Conservation (phyloP, 352 stramenopile species). For the Pythium folliculosum region DNA sequence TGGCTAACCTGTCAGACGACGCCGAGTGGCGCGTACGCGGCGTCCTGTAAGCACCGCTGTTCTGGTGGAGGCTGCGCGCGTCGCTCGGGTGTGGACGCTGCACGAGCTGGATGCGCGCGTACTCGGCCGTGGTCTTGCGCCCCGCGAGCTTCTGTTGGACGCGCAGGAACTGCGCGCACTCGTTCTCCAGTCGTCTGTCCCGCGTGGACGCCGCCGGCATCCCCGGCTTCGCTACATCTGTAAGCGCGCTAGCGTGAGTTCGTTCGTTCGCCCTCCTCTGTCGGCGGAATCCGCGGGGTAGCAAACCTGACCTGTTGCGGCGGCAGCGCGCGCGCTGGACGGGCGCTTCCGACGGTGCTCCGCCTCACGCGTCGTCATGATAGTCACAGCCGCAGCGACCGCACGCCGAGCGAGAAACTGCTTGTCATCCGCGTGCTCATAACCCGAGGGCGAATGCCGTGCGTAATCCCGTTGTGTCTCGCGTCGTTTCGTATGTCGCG, state of each 20-base stretch:
- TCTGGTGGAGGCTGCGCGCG: constrained; percentile 47
- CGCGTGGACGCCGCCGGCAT: background rate
- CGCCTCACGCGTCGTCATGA: constrained; percentile 4
- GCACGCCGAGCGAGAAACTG: too few relatives aligned
- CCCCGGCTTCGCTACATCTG: too few relatives aligned
- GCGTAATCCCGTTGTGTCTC: background rate
- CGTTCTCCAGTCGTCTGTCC: constrained; percentile 25
- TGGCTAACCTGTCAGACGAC: background rate
- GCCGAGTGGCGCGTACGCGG: background rate
- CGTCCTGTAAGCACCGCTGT: constrained; percentile 24
- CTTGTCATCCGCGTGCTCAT: too few relatives aligned
- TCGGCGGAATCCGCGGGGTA: too few relatives aligned
- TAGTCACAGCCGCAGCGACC: background rate
- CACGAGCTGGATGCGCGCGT: constrained; percentile 45
- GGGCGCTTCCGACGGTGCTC: background rate
- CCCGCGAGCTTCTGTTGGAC: constrained; percentile 46
- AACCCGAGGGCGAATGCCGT: background rate
- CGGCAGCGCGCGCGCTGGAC: background rate
- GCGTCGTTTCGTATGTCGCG: background rate
- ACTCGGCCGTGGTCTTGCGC: constrained; percentile 58
- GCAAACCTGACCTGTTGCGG: background rate
- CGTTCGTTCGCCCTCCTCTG: too few relatives aligned
- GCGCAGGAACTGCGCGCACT: constrained; percentile 33
- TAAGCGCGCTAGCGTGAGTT: too few relatives aligned
- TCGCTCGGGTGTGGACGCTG: constrained; percentile 34